phyloP scores from a whole-genome alignment of 1,139 yeast genomes.

The Kodamaea fungicola region DNA sequence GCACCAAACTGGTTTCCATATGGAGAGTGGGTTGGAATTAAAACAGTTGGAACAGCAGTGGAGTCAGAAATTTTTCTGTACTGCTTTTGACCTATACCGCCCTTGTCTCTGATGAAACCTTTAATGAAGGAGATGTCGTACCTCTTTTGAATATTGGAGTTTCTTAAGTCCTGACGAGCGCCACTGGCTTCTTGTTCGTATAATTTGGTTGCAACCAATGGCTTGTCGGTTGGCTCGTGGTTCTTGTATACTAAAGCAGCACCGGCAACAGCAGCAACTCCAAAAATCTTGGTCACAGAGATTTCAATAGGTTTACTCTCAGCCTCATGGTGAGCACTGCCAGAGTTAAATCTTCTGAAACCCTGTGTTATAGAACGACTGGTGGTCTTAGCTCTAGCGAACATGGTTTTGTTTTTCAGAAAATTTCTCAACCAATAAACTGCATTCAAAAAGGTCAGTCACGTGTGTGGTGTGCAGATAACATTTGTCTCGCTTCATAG shows the following conservation, averaged over 20 bases:
- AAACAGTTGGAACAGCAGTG: constrained; percentile 28
- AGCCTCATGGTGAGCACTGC: constrained; percentile 27
- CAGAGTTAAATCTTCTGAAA: constrained; percentile 34
- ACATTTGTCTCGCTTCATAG: too few relatives aligned
- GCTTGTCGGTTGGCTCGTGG: constrained; percentile 34
- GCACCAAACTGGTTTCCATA: constrained; percentile 43
- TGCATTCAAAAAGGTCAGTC: not conserved
- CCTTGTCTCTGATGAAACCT: constrained; percentile 44
- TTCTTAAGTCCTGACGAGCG: constrained; percentile 36
- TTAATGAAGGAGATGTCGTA: constrained; percentile 43
- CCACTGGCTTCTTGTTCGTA: constrained; percentile 33
- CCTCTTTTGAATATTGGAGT: constrained; percentile 35
- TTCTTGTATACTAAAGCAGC: constrained; percentile 38
- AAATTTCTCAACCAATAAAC: constrained; percentile 5
- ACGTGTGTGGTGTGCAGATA: too few relatives aligned
- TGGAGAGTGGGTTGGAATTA: constrained; percentile 46
- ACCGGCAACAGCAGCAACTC: constrained; percentile 41
- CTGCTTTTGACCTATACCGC: constrained; percentile 46
- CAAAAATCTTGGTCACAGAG: constrained; percentile 40
- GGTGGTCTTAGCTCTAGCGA: constrained; percentile 18
- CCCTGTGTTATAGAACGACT: constrained; percentile 14
- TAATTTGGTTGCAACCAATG: constrained; percentile 37
- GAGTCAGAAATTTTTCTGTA: constrained; percentile 33
- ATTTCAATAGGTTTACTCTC: constrained; percentile 35
- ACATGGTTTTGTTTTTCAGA: constrained; percentile 15